A percentile compares a stretch with the other conserved stretches of the same genome.
Conservation (phyloP, 805 yeast species). For the Cyberlindnera subsufficiens region DNA sequence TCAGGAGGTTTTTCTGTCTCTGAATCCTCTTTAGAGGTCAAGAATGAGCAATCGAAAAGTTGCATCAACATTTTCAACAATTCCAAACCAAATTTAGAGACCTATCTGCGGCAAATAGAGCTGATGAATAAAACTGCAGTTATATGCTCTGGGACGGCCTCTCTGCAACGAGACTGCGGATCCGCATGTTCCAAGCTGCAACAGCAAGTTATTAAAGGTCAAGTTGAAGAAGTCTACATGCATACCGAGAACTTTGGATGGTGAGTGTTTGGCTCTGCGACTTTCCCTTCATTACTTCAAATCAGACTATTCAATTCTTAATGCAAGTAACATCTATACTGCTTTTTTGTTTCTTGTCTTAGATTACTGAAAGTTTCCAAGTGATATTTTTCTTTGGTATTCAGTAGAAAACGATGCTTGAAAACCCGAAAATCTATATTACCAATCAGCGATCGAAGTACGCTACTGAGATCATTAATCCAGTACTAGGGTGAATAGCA, state of each 20-base stretch:
- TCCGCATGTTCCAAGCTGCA: conserved; percentile 37
- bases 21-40: background rate
- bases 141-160: conserved; percentile 41
- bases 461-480: too few relatives aligned
- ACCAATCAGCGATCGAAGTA: too few relatives aligned
- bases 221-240: conserved; percentile 38
- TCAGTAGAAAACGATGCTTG: too few relatives aligned
- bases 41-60: background rate
- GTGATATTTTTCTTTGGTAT: too few relatives aligned
- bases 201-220: conserved; percentile 21
- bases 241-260: conserved; percentile 50
- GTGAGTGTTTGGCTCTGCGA: conserved; percentile 10
- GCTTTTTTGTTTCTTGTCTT: too few relatives aligned
- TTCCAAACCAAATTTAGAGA: conserved; percentile 13
- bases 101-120: conserved; percentile 1
- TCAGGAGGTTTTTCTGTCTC: background rate
- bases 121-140: conserved; percentile 30
- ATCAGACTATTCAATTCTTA: too few relatives aligned
- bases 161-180: conserved; percentile 34
- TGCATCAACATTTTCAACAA: conserved; percentile 5
- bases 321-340: too few relatives aligned
- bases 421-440: too few relatives aligned
- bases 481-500: too few relatives aligned
- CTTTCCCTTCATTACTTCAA: too few relatives aligned
- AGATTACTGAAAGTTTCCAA: too few relatives aligned